Base-by-base conservation (phyloP, 129 eudicot species). In the Saussurea involucrata region DNA sequence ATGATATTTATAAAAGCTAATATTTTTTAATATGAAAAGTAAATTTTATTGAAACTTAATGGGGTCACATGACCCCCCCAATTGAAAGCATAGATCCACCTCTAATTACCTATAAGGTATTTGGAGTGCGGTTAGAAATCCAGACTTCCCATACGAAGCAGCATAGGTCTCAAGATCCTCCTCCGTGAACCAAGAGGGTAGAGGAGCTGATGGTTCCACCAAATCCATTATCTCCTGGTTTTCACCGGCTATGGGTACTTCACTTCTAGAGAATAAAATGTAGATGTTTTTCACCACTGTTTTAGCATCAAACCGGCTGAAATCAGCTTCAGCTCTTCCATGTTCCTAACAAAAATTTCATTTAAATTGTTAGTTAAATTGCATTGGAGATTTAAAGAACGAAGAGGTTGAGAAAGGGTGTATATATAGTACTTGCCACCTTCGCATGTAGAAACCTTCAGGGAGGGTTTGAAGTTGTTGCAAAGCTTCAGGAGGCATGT, bases 281-380 rank as follows among this genome's bases (percentile, higher is more conserved):
- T 84, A 87, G 15, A 87, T 76, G 75, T 82, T 87, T 46, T 60
- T 66, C 55, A 87, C 81, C 24, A 84, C 87, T 25, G 87, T 84
- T 75, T 82, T 87, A 34, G 80, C 83, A 71, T 77, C 84, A 68
- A 87, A 67, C 2, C 83, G 83, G 2, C 82, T 83, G 57, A 87
- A 87, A 69, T 87, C 92, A 70, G 88, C 83, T 74, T 87, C 88
- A 66, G 92, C 92, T 66, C 87, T 81, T 72, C 92, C 92, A 4
- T 76, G 77, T 77, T 87, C 88, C 92, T 87, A 17, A 17, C n/a
- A n/a, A 49, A 8, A 15, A 27, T 31, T 49, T 60, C 20, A 55
- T 6, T 53, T 22, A 64, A 1, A 6, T 17, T 40, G 42, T 57
- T 17, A 36, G 2, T 6, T 11, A 17, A 12, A 73, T 18, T 6